Evolutionary conservation across 371 early-diverging fungal genomes (phyloP), one percentile per base, ranked within the genome.

Genomic region (Mycotypha africana): DNA sequence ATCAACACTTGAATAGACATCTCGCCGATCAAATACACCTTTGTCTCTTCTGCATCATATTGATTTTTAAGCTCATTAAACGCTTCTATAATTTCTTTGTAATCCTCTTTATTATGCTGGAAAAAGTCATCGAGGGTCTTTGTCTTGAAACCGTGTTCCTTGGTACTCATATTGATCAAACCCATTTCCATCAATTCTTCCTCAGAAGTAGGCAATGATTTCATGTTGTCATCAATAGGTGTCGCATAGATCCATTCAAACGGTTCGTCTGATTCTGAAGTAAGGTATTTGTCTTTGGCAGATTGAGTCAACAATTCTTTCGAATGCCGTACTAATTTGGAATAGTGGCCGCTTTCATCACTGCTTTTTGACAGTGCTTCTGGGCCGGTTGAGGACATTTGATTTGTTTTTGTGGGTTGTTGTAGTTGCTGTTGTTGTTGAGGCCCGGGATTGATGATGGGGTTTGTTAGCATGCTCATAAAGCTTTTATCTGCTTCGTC

Each of bases 401-500:
- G n/a, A n/a, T n/a, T n/a, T n/a, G n/a, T n/a, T n/a, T n/a, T n/a
- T n/a, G n/a, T n/a, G n/a, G n/a, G n/a, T n/a, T n/a, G n/a, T n/a
- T n/a, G n/a, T n/a, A n/a, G n/a, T n/a, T n/a, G n/a, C n/a, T n/a
- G n/a, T n/a, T n/a, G n/a, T 19, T 5, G 23, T 8, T 2, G 25
- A 2, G 45, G 42, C 16, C 41, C 49, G 28, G 58, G 53, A 12
- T 58, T 58, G 32, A 58, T 58, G 4, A 37, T 19, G 19, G 52
- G 48, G 33, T 58, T 58, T 11, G 52, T 58, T 26, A 58, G 33
- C 58, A 58, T 58, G 30, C 31, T 24, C 53, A 58, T 45, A 23
- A 25, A 58, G 19, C 45, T 49, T 4, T 45, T 40, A 38, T 50
- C 21, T 8, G 23, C 45, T 31, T 28, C 38, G n/a, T 38, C 32